Evolutionary conservation across 192 early-diverging fungal genomes (phyloP).

Genomic region (Coemansia sp.): DNA sequence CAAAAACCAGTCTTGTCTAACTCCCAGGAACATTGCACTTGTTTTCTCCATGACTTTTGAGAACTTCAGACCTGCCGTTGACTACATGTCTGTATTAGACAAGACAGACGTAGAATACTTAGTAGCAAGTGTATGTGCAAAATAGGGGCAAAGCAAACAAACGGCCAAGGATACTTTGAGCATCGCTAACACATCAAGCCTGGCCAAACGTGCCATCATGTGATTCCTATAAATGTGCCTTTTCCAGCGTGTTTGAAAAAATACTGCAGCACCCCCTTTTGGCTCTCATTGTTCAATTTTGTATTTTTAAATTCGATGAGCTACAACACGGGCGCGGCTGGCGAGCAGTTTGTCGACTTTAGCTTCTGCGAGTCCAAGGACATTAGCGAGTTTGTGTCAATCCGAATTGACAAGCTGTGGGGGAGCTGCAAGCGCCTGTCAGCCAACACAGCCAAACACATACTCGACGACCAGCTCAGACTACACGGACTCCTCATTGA

Average conservation of each 20-base stretch:
- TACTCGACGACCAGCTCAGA: constrained; percentile 32
- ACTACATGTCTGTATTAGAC: too few species aligned
- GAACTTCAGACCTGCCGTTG: too few species aligned
- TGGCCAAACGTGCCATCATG: not conserved
- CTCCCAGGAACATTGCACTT: too few species aligned
- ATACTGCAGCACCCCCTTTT: not conserved
- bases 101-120: too few species aligned
- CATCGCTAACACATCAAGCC: too few species aligned
- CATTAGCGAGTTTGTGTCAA: constrained; percentile 45
- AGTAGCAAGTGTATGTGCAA: too few species aligned
- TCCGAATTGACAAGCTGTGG: constrained; percentile 47
- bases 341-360: constrained; percentile 51
- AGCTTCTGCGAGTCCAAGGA: constrained; percentile 54
- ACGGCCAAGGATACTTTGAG: too few species aligned
- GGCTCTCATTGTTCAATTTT: not conserved
- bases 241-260: not conserved
- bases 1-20: too few species aligned
- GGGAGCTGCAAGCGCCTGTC: constrained; percentile 25
- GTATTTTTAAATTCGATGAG: constrained; percentile 26
- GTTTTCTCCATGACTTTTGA: too few species aligned
- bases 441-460: not conserved
- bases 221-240: not conserved
- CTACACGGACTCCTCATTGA: constrained; percentile 13
- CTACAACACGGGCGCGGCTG: constrained; percentile 23
- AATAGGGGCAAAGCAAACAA: too few species aligned